phyloP scores from a whole-genome alignment of 1,284 basidiomycete genomes.

The Violaceomyces palustris region DNA sequence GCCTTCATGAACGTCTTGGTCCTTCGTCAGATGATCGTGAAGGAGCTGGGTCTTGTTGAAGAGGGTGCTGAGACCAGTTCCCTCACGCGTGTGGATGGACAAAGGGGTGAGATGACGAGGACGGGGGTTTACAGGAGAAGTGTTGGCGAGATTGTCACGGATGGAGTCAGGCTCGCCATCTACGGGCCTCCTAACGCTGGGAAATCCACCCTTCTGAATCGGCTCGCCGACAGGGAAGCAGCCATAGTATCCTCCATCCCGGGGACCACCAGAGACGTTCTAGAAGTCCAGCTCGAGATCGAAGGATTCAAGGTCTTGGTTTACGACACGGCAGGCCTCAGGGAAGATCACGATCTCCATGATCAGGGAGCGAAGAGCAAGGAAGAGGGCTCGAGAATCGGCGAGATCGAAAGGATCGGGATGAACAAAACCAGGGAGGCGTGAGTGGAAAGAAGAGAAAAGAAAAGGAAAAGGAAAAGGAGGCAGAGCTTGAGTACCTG shows the following conservation, averaged over 20 bases:
- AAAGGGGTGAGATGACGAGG: no score
- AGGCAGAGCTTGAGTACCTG: no score
- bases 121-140: conserved; percentile 69
- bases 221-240: conserved; percentile 73
- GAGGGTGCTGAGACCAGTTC: conserved; percentile 43
- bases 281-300: conserved; percentile 78
- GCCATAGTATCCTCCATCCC: conserved; percentile 80
- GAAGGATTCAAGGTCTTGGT: conserved; percentile 70
- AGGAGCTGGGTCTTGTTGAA: conserved; percentile 3
- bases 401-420: conserved; percentile 76
- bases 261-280: conserved; percentile 79
- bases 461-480: no score
- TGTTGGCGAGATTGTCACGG: conserved; percentile 72
- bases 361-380: conserved; percentile 50
- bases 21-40: conserved; percentile 3
- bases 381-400: no score
- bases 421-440: conserved; percentile 66
- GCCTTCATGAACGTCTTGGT: background rate
- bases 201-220: conserved; percentile 77
- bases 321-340: conserved; percentile 76
- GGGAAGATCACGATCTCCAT: conserved; percentile 51
- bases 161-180: conserved; percentile 73
- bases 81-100: conserved; percentile 59
- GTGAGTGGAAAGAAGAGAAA: no score
- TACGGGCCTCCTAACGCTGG: conserved; percentile 86